Evolutionary conservation across 2,329 filamentous ascomycete species (phyloP), one percentile per base, ranked within the genome.

Genomic region (Aspergillus sojae): DNA sequence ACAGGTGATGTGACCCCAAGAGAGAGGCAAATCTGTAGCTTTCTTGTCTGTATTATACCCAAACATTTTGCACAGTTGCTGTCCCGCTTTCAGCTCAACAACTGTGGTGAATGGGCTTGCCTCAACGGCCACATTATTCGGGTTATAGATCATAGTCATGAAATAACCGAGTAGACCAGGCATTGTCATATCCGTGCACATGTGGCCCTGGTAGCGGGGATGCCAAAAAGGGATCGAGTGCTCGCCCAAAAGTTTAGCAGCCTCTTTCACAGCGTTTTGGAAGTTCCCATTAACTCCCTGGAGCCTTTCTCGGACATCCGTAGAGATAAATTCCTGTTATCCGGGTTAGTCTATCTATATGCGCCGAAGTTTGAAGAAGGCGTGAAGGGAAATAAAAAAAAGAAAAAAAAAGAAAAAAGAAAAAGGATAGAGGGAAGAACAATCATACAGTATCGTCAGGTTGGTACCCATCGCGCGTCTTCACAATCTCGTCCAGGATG

Each of bases 91-190:
- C 5, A 81, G 76, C 64, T 84, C 82, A 4, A 79, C 75, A 3
- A 81, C 61, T 0, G 81, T 84, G 0, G 80, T 79, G 14, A 83
- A 65, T 0, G 82, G 82, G 48, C 80, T 83, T 1, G 78, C 81
- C 62, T 84, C 82, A 0, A 82, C 67, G 1, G 81, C 73, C 1
- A 84, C 78, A 41, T 84, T 84, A 71, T 84, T 84, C 0, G 82
- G 81, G 55, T 84, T 83, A 62, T 83, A 84, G 28, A 84, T 39
- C 81, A 84, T 84, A 0, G 81, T 81, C 74, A 81, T 81, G 32
- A 83, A 80, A 66, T 83, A 83, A 0, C 81, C 81, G 3, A 83
- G 71, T 3, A 83, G 58, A 1, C 77, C 74, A 0, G 81, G 72
- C 78, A 82, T 82, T 54, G 71, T 77, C 68, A 82, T 56, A 61